Conservation (phyloP, 306 rosid species). For the Arachis stenosperma region DNA sequence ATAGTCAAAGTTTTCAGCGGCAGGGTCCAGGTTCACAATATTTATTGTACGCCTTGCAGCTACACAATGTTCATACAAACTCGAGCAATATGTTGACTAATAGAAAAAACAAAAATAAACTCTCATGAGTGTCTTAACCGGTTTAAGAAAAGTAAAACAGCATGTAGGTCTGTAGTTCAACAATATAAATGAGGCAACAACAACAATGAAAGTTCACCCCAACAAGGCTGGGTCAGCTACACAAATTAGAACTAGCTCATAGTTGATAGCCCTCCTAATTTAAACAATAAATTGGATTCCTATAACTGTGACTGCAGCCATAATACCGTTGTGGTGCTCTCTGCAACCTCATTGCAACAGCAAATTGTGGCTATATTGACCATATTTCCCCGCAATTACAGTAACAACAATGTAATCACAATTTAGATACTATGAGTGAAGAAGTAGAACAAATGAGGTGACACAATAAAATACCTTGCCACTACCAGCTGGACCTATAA, state of each 20-base stretch:
- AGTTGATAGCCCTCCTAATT: not conserved
- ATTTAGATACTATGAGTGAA: not conserved
- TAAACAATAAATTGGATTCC: not conserved
- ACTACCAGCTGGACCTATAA: constrained; percentile 77
- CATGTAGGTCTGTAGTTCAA: not conserved
- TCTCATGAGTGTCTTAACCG: constrained; percentile 15
- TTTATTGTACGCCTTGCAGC: constrained; percentile 55
- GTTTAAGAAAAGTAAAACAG: not conserved
- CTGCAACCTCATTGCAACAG: not conserved
- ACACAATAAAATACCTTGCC: constrained; percentile 61
- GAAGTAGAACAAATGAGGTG: not conserved
- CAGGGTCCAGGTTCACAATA: constrained; percentile 88
- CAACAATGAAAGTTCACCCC: not conserved
- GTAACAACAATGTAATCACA: not conserved
- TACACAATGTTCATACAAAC: constrained; percentile 67
- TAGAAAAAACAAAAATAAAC: constrained; percentile 20
- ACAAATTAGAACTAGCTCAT: not conserved
- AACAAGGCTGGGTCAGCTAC: not conserved
- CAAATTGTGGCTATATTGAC: not conserved
- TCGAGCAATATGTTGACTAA: constrained; percentile 87
- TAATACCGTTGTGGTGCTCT: not conserved
- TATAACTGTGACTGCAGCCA: not conserved
- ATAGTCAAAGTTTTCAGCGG: constrained; percentile 94
- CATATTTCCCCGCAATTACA: not conserved
- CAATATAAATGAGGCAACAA: not conserved